Percentiles rank a stretch among this genome's conserved stretches.
Conservation (phyloP, 768 basidiomycete genomes). For the Tulasnella sp. region DNA sequence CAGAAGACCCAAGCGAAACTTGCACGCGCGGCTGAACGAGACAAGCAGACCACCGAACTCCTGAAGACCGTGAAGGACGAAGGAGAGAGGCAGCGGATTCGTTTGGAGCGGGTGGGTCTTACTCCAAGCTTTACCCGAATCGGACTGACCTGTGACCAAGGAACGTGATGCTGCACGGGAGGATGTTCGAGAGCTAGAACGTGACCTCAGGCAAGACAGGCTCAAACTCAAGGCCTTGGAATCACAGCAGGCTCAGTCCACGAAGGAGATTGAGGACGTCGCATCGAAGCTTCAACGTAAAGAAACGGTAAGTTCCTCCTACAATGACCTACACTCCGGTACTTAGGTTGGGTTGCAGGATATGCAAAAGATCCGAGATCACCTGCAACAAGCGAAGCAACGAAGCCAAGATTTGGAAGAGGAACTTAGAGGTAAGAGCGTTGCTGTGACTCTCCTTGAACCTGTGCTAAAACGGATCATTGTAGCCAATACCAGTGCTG, state of each 20-base stretch:
- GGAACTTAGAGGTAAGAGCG: constrained; percentile 61
- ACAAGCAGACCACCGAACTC: constrained; percentile 15
- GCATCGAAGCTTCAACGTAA: constrained; percentile 62
- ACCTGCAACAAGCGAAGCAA: constrained; percentile 65
- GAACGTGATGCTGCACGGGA: constrained; percentile 66
- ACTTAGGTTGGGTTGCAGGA: constrained; percentile 47
- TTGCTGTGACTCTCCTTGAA: not conserved
- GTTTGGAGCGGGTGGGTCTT: constrained; percentile 51
- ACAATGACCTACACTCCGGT: not conserved
- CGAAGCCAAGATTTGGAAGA: constrained; percentile 70
- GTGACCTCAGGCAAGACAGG: constrained; percentile 67
- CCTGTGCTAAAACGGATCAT: not conserved
- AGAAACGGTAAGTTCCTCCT: constrained; percentile 54
- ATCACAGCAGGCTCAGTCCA: constrained; percentile 58
- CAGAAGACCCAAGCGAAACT: constrained; percentile 1
- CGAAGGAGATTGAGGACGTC: constrained; percentile 64
- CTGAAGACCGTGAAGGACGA: constrained; percentile 60
- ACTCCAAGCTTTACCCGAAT: not conserved
- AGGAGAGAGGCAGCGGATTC: constrained; percentile 51
- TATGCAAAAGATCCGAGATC: constrained; percentile 69
- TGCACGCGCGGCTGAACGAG: constrained; percentile 8
- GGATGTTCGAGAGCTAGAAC: constrained; percentile 65
- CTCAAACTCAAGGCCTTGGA: constrained; percentile 58
- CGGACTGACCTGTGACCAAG: constrained; percentile 41
- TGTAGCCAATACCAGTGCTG: constrained; percentile 56